Conservation (phyloP, 1,284 basidiomycete species). For the Crepidotus sp. region DNA sequence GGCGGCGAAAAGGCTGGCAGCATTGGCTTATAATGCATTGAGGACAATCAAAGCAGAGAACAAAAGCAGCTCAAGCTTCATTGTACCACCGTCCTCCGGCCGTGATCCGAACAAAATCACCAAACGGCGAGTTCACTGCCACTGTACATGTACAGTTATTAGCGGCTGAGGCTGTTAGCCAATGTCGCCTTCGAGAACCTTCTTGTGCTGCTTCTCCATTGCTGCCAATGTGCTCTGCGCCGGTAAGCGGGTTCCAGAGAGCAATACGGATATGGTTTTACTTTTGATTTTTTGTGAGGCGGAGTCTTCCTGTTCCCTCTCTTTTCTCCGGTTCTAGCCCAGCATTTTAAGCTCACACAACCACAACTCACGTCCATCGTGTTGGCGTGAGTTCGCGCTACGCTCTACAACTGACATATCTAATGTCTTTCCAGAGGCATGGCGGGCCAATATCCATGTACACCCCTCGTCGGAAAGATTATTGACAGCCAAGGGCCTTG, state of each 20-base stretch:
- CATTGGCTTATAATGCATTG: slow-evolving; percentile 2
- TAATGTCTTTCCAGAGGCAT: slow-evolving; percentile 40
- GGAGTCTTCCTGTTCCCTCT: slow-evolving; percentile 71
- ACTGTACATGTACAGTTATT: background rate
- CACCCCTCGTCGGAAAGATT: slow-evolving; percentile 48
- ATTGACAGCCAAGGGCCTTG: slow-evolving; percentile 54
- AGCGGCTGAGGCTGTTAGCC: too few relatives aligned
- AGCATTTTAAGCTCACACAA: slow-evolving; percentile 46
- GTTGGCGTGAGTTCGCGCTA: slow-evolving; percentile 38
- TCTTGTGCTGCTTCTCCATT: slow-evolving; percentile 49
- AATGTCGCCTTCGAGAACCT: slow-evolving; percentile 1
- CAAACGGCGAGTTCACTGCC: background rate
- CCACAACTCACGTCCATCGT: slow-evolving; percentile 67
- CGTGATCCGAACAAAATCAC: too few relatives aligned
- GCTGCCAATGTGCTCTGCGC: slow-evolving; percentile 58
- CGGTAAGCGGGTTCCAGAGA: too few relatives aligned
- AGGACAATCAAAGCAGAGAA: background rate
- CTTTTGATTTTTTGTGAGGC: too few relatives aligned
- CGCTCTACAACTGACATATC: background rate
- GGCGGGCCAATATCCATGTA: slow-evolving; percentile 61
- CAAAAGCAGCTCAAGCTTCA: background rate
- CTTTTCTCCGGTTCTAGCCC: slow-evolving; percentile 52
- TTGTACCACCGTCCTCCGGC: too few relatives aligned
- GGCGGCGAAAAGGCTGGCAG: background rate
- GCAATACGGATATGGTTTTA: too few relatives aligned